Evolutionary conservation across 106 monocot species (phyloP), one percentile per base, ranked within the genome.

Genomic region (Platanthera guangdongensis): DNA sequence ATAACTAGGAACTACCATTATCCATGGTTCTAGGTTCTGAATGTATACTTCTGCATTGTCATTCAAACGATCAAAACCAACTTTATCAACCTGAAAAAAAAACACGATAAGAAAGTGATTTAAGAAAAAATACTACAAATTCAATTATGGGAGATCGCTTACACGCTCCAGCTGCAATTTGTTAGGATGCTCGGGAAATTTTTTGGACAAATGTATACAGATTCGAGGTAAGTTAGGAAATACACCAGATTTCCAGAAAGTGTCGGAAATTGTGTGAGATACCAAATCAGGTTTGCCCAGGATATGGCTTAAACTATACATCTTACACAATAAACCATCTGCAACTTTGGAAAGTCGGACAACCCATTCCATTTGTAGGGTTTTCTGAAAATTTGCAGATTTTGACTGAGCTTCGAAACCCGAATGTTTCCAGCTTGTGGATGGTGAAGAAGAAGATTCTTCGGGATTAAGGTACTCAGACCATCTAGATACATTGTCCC

Each of bases 111-210:
- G 47, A 15, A 70, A 4, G 7, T 45, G 14, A 7, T 15, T 70
- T 47, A 16, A 70, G 25, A 46, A 70, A 70, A 39, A 67, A 70
- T 18, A 47, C 47, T 7, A 21, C 15, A 16, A 70, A 70, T 70
- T 47, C 70, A 47, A 70, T 48, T 70, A 67, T 72, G 3, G 10
- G 18, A 72, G 50, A 72, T 72, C 47, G 47, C 81, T 79, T 84
- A 99, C 95, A 76, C 88, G 78, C 48, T 99, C 97, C 14, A 99
- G 81, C 80, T 94, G 97, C 75, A 99, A 83, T 82, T 92, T 91
- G 82, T 82, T 92, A 21, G 97, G 94, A 86, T 94, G 91, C 78
- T 94, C 97, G 0, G 97, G 97, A 73, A 99, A 99, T 74, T 92
- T 99, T 72, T 94, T 99, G 32, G 92, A 91, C 47, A 97, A 22